Percentiles rank a stretch among this genome's conserved stretches.
These are phyloP conservation scores for Xylaria acuta DNA, from an alignment of 495 filamentous ascomycete species.

Conservation along the genomic window DNA sequence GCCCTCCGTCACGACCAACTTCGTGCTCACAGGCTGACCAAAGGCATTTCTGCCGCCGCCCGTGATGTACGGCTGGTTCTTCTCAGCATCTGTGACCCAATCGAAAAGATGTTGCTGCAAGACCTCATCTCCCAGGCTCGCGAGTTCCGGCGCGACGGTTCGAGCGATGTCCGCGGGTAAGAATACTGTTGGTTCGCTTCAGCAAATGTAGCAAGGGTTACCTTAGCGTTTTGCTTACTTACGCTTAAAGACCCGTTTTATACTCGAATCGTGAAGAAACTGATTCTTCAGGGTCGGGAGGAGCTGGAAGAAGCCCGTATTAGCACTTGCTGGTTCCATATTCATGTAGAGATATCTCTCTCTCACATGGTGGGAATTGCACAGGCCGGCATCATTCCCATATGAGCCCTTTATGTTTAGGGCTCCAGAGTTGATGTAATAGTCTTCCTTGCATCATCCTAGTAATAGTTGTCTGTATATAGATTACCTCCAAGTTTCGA, in stretches of 20 bases:
- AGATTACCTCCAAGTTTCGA: neutral
- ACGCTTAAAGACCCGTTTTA: slow-evolving; percentile 52
- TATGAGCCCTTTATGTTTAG: neutral
- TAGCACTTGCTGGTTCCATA: slow-evolving; percentile 54
- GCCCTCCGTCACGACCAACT: slow-evolving; percentile 61
- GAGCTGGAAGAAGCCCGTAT: slow-evolving; percentile 58
- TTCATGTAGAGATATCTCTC: neutral
- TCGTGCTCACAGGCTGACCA: slow-evolving; percentile 50
- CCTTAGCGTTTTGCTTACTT: slow-evolving; percentile 13
- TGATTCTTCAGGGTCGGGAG: slow-evolving; percentile 54
- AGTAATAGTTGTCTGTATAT: neutral
- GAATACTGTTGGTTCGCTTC: slow-evolving; percentile 47
- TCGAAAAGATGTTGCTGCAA: slow-evolving; percentile 52
- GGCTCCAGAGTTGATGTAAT: neutral
- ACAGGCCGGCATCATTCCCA: neutral
- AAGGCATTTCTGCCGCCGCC: slow-evolving; percentile 57
- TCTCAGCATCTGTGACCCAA: slow-evolving; percentile 65
- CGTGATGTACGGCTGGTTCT: slow-evolving; percentile 60
- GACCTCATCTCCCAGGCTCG: slow-evolving; percentile 54
- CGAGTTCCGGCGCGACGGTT: slow-evolving; percentile 46
- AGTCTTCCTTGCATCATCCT: neutral
- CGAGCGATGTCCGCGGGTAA: slow-evolving; percentile 47
- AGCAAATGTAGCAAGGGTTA: neutral
- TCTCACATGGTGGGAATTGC: neutral
- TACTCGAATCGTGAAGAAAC: slow-evolving; percentile 53